Base-by-base conservation (phyloP, 192 early-diverging fungal species). In the Backusella liffmaniae region DNA sequence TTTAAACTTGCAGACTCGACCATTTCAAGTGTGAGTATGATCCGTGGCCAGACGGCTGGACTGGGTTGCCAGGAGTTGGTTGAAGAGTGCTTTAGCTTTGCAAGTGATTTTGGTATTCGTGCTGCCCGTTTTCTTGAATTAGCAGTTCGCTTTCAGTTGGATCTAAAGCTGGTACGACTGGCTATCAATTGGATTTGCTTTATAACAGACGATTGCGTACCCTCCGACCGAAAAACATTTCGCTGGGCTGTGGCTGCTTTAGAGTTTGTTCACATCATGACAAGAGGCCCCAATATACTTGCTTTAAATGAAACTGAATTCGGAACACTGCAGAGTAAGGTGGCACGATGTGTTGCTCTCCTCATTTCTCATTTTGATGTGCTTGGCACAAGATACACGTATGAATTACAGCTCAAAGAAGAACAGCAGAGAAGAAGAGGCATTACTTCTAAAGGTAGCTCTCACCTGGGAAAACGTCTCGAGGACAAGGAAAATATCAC, bases 141-240 rank as follows among this genome's bases (percentile, higher is more conserved):
- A 13, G 84, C 80, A 41, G 83, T 85, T 23, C 85, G 92, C 53
- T 79, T 86, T 0, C 87, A 88, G 30, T 81, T 93, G 67, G 90
- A 93, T 46, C 59, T 91, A 66, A 90, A 90, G 30, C 80, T 96
- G 39, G 79, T 93, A 21, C 86, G 86, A 4, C 86, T 96, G 69
- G 87, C 92, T 13, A 93, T 94, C n/a, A 91, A 94, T 56, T 96
- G 95, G 95, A 90, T 93, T 67, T 90, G 91, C 66, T 96, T 96
- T 77, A 93, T 95, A 59, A 91, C 89, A 37, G 90, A 92, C 73
- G 93, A 96, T 75, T 94, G 94, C 77, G 84, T 88, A 70, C 92
- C 92, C 8, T 91, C 90, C 30, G 93, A 96, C 71, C 85, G 93
- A 23, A 89, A 90, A 36, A 94, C 93, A 6, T 94, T 93, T 86